Conservation (phyloP, 164 flowering plant genomes). For the Aristolochia contorta region DNA sequence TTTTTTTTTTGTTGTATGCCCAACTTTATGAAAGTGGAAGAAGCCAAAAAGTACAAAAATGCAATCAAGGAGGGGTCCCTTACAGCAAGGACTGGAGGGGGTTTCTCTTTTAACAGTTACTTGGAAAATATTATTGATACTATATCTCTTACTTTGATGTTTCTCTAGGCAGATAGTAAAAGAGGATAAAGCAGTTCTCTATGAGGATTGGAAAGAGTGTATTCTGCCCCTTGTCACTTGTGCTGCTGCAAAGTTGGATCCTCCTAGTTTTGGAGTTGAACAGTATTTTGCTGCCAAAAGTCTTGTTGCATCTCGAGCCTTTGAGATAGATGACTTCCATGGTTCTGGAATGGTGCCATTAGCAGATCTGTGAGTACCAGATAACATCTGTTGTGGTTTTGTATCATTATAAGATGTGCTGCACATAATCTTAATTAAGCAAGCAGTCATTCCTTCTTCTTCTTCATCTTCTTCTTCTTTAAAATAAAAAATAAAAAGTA, state of each 20-base stretch:
- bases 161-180: slow-evolving; percentile 71
- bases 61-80: too few species aligned
- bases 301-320: slow-evolving; percentile 78
- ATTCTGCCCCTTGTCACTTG: slow-evolving; percentile 54
- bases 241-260: slow-evolving; percentile 24
- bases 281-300: slow-evolving; percentile 75
- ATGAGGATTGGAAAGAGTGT: slow-evolving; percentile 86
- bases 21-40: too few species aligned
- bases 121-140: background rate
- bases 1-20: too few species aligned
- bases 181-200: slow-evolving; percentile 61
- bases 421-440: too few species aligned
- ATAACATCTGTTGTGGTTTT: too few species aligned
- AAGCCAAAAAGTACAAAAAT: too few species aligned
- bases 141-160: slow-evolving; percentile 3
- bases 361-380: slow-evolving; percentile 81
- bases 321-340: slow-evolving; percentile 83
- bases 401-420: too few species aligned
- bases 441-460: too few species aligned
- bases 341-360: slow-evolving; percentile 95
- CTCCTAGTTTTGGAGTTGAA: slow-evolving; percentile 47
- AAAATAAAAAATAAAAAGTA: too few species aligned
- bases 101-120: background rate
- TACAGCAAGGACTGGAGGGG: too few species aligned
- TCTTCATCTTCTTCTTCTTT: too few species aligned